Conservation (phyloP, 345 rosid genomes). For the Dimocarpus longan region DNA sequence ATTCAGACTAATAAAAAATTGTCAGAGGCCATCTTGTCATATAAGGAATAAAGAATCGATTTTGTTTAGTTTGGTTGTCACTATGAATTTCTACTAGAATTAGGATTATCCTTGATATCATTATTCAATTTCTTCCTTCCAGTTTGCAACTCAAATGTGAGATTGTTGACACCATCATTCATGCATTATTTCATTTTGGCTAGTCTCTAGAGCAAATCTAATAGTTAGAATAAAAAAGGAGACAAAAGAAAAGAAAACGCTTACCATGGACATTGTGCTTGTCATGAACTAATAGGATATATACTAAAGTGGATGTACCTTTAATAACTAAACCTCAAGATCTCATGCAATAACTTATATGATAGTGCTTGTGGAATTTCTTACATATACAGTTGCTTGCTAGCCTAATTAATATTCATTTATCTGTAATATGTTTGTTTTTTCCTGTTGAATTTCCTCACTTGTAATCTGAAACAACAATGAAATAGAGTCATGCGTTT, state of each 20-base stretch:
- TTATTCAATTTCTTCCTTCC: not conserved
- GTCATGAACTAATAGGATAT: not conserved
- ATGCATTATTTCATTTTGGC: not conserved
- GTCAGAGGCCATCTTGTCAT: not conserved
- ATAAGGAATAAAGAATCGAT: not conserved
- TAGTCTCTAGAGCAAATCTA: not conserved
- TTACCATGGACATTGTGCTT: not conserved
- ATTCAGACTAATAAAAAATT: conserved; percentile 13
- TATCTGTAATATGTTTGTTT: not conserved
- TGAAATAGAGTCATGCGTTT: not conserved
- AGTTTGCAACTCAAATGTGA: not conserved
- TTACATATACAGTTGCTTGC: not conserved
- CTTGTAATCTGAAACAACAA: not conserved
- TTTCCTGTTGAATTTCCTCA: not conserved
- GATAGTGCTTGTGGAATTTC: not conserved
- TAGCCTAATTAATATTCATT: not conserved
- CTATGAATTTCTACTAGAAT: not conserved
- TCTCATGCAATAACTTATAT: not conserved
- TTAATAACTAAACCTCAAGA: not conserved
- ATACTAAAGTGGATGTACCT: not conserved
- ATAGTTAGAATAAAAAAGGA: not conserved
- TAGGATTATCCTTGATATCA: not conserved
- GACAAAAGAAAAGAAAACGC: not conserved
- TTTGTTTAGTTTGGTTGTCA: not conserved
- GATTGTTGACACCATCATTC: not conserved